Conservation (phyloP, 73 alveolate species). For the Effrenium voratum region DNA sequence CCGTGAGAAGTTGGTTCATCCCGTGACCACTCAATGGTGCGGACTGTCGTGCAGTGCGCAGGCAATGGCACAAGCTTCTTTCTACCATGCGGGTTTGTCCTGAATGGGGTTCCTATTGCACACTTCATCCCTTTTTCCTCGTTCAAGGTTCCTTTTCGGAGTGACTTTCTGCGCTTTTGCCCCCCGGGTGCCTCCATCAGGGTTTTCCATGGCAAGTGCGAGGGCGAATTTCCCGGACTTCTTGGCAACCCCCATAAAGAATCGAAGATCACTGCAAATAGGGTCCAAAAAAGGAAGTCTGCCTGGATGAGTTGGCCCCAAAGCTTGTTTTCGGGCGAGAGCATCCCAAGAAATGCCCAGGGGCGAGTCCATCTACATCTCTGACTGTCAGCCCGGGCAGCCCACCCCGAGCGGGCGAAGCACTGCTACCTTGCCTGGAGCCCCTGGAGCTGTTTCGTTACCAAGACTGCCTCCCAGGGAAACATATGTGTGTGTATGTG, state of each 20-base stretch:
- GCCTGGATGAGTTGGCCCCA: background rate
- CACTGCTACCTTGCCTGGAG: slow-evolving; percentile 24
- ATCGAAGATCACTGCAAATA: too few relatives aligned
- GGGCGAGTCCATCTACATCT: slow-evolving; percentile 73
- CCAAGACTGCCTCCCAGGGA: background rate
- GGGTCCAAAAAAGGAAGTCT: too few relatives aligned
- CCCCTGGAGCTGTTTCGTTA: background rate
- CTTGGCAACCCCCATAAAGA: too few relatives aligned
- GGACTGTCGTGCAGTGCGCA: too few relatives aligned
- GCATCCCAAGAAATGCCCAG: background rate
- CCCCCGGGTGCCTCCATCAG: background rate
- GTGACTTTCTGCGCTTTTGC: background rate
- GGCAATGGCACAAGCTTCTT: background rate
- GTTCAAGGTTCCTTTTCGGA: background rate
- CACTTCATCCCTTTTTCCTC: background rate
- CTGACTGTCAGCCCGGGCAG: slow-evolving; percentile 61
- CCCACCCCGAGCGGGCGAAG: slow-evolving; percentile 88
- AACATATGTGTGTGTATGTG: background rate
- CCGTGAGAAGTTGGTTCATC: too few relatives aligned
- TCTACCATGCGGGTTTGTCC: background rate
- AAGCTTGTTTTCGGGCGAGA: background rate
- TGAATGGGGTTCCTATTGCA: background rate
- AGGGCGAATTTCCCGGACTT: too few relatives aligned
- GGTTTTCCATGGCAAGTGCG: background rate
- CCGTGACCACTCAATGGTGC: too few relatives aligned